Evolutionary conservation across 2,329 filamentous ascomycete species (phyloP), one percentile per base, ranked within the genome.

Genomic region (Lasiodiplodia theobromae): DNA sequence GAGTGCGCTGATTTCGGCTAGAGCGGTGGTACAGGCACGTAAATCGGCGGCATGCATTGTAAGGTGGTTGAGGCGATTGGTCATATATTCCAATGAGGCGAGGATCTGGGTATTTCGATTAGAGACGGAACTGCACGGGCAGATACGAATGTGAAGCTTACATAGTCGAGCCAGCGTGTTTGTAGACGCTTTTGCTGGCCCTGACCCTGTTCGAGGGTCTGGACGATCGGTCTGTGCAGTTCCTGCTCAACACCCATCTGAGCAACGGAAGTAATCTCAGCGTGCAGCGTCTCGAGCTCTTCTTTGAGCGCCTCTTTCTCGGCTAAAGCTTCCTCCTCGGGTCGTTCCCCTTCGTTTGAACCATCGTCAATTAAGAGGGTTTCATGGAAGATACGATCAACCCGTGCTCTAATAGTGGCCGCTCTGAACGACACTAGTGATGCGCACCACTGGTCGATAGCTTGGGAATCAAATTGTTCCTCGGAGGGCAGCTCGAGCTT

Each of bases 201-300:
- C 34, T 79, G 77, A 28, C 76, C 77, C 11, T 78, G 74, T 25
- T 79, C 72, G 66, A 81, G 77, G 28, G 75, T 73, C 12, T 79
- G 76, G 6, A 87, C 78, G 1, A 90, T 87, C 0, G 90, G 90
- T 69, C 88, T 85, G 5, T 91, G 82, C 71, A 89, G 86, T 74
- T 91, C 88, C 72, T 91, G 87, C 71, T 92, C 89, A 0, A 89
- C 84, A 0, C 90, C 88, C 87, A 93, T 92, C 70, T 91, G 87
- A 7, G 89, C 87, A 2, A 93, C 88, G 0, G 90, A 87, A 0
- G 90, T 80, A 51, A 93, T 89, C 74, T 93, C 91, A 0, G 88
- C 82, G 72, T 91, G 90, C 3, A 93, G 81, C 4, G 89, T 91
- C 71, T 92, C 89, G 0, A 93, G 82, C 73, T 92, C 91, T 38